Evolutionary conservation across 1,284 basidiomycete genomes (phyloP).

Genomic region (Papiliotrema fonsecae): DNA sequence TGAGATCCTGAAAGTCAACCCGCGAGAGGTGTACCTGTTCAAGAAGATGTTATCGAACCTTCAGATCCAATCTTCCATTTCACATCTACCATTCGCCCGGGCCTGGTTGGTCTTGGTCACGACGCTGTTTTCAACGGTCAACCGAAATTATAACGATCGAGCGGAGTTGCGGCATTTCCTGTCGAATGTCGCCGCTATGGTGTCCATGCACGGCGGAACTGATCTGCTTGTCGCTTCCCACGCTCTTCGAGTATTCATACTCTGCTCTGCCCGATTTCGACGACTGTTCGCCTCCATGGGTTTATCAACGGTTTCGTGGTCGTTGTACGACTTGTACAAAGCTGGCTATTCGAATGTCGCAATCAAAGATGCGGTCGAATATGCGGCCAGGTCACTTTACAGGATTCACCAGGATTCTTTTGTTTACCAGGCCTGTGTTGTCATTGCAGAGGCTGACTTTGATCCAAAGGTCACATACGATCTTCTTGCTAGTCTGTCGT

Average conservation of each 20-base stretch:
- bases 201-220: conserved; percentile 63
- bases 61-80: conserved; percentile 38
- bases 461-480: conserved; percentile 51
- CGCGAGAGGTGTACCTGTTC: conserved; percentile 64
- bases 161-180: conserved; percentile 63
- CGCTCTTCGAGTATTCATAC: conserved; percentile 61
- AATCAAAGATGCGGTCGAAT: conserved; percentile 65
- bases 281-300: conserved; percentile 67
- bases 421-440: conserved; percentile 64
- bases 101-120: conserved; percentile 67
- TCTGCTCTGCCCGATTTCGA: conserved; percentile 69
- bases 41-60: conserved; percentile 65
- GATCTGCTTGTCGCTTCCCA: conserved; percentile 64
- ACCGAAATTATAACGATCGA: conserved; percentile 70
- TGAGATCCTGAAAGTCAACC: conserved; percentile 61
- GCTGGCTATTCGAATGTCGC: conserved; percentile 53
- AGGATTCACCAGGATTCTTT: conserved; percentile 70
- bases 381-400: conserved; percentile 66
- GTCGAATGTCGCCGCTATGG: conserved; percentile 63
- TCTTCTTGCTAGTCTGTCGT: conserved; percentile 26
- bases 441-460: conserved; percentile 57
- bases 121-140: conserved; percentile 66
- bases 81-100: conserved; percentile 52
- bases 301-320: conserved; percentile 67
- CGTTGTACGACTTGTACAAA: conserved; percentile 62